Evolutionary conservation across 2,329 filamentous ascomycete species (phyloP), one percentile per base, ranked within the genome.

Genomic region (Aspergillus neotritici): DNA sequence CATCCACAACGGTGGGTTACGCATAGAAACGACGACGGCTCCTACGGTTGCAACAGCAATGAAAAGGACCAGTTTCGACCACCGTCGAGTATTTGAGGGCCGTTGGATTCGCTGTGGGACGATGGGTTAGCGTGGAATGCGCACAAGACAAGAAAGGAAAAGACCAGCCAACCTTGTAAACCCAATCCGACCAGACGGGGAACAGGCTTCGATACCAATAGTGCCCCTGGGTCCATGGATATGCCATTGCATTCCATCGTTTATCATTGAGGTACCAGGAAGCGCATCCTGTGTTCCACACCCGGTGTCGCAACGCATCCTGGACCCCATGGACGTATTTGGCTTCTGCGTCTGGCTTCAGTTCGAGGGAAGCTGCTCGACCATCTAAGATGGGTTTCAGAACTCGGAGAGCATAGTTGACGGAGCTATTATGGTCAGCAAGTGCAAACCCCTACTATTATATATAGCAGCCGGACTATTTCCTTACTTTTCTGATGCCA

Each of bases 371-470:
- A 1, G 46, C 52, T 5, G 66, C 67, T 16, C 74, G 64, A 1
- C 71, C 71, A 8, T 63, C 55, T 4, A 77, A 44, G 8, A 80
- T 64, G 4, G 75, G 74, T 50, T 71, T 72, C 47, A 83, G 71
- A 46, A 83, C 68, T 0, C 78, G 77, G 4, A 84, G 61, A 0
- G 75, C 71, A 56, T 77, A 81, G 51, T 80, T 77, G 46, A 81
- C 65, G 55, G 74, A 74, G 59, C 56, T 60, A 31, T 40, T 28
- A 28, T n/a, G 12, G 11, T 38, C 12, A 13, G 16, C 29, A 25
- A 29, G 28, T 11, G 9, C 13, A 3, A 6, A n/a, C 17, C 38
- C 47, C n/a, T n/a, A n/a, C n/a, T n/a, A n/a, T n/a, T n/a, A n/a
- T n/a, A n/a, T n/a, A n/a, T n/a, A n/a, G n/a, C n/a, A n/a, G n/a